Evolutionary conservation across 163 green algal species (phyloP), one percentile per base, ranked within the genome.

Genomic region (Trebouxiophyceae sp.): DNA sequence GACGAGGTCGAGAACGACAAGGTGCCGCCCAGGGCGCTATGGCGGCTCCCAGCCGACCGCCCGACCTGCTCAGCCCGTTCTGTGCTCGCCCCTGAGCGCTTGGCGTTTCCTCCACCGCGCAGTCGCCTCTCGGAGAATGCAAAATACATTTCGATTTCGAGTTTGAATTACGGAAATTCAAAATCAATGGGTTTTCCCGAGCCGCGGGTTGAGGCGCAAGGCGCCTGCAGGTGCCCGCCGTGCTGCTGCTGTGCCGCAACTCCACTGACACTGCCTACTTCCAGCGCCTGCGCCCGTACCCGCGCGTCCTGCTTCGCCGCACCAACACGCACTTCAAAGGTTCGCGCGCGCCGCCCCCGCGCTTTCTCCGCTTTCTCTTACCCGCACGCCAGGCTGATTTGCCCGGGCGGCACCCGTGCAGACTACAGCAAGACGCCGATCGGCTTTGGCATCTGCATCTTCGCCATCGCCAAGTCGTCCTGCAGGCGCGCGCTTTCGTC

Each of bases 221-320:
- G 44, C 30, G 57, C 4, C 4, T 26, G 39, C 64, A 75, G 62
- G 81, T 92, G 62, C 84, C 84, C 0, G 84, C 69, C 2, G 81
- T 93, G 23, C 28, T 96, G 59, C 78, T 96, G 44, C 62, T 96
- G 20, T 91, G 80, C 68, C 72, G 88, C 30, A 93, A 93, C 76
- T 83, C 65, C 71, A 95, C 89, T 16, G 89, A 95, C 76, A 91
- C 88, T 0, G 71, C 58, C 6, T 96, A 91, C 78, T 95, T 89
- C 67, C 88, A 93, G 76, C 72, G 87, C 0, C 76, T 96, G 67
- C 60, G 77, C n/a, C 85, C 85, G 29, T 96, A 94, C 77, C 89
- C 89, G 1, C 71, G 88, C 6, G 77, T 95, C 24, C 72, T 93
- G 65, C 77, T 96, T 39, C 75, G 81, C 22, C 67, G 85, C 30